phyloP scores from a whole-genome alignment of 176 grass and related monocot genomes.

The Dactylis glomerata region DNA sequence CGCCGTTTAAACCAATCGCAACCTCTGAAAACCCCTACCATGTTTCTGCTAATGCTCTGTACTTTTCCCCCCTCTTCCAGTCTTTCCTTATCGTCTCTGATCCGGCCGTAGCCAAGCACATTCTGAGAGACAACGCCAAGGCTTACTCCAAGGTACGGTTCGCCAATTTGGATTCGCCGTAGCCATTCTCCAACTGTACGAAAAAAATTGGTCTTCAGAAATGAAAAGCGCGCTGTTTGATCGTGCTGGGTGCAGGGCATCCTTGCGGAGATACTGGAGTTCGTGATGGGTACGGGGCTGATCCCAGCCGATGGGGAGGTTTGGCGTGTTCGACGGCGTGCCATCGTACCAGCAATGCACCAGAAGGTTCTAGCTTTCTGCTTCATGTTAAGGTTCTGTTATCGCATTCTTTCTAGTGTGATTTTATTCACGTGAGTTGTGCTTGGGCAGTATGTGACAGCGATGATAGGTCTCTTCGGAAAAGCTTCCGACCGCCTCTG shows the following conservation, averaged over 20 bases:
- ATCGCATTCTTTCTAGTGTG: not conserved
- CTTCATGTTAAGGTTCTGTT: not conserved
- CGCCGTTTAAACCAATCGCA: not conserved
- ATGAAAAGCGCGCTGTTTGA: not conserved
- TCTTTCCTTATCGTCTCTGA: conserved; percentile 98
- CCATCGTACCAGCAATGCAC: conserved; percentile 89
- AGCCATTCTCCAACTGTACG: too few relatives aligned
- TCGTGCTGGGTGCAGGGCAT: conserved; percentile 64
- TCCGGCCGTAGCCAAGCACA: conserved; percentile 82
- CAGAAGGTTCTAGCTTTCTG: conserved; percentile 53
- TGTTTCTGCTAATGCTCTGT: not conserved
- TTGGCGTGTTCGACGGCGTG: conserved; percentile 91
- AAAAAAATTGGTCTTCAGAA: not conserved
- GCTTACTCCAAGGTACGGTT: conserved; percentile 81
- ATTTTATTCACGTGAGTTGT: not conserved
- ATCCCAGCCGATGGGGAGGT: conserved; percentile 87
- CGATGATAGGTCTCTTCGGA: conserved; percentile 85
- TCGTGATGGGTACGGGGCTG: conserved; percentile 92
- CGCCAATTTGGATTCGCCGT: not conserved
- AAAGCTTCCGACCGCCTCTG: conserved; percentile 72
- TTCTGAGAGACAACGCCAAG: conserved; percentile 80
- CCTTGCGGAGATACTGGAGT: conserved; percentile 83
- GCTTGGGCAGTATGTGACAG: conserved; percentile 60
- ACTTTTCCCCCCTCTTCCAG: conserved; percentile 25
- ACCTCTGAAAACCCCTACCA: not conserved